Conservation (phyloP, 495 filamentous ascomycete species). For the Daldinia decipiens region DNA sequence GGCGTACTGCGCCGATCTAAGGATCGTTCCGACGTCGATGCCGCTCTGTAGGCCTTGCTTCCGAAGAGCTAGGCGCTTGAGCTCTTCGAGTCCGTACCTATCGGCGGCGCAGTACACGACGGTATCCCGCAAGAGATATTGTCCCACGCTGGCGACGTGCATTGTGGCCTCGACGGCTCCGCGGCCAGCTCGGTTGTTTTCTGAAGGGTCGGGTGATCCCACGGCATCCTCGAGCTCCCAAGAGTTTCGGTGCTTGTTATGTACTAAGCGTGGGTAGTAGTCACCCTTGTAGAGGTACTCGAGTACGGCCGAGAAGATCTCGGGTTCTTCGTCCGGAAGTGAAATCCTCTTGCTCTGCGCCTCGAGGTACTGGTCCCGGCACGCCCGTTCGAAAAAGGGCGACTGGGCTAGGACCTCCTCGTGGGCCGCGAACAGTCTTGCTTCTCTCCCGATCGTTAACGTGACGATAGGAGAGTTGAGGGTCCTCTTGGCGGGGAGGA, state of each 20-base stretch:
- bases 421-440: slow-evolving; percentile 90
- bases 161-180: slow-evolving; percentile 78
- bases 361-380: slow-evolving; percentile 70
- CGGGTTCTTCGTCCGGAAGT: slow-evolving; percentile 86
- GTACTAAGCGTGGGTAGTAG: slow-evolving; percentile 82
- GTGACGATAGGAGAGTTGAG: slow-evolving; percentile 80
- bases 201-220: slow-evolving; percentile 50
- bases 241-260: slow-evolving; percentile 71
- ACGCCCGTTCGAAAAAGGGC: slow-evolving; percentile 77
- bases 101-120: slow-evolving; percentile 91
- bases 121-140: slow-evolving; percentile 84
- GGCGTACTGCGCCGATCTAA: slow-evolving; percentile 89
- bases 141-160: slow-evolving; percentile 70
- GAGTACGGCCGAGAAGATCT: slow-evolving; percentile 88
- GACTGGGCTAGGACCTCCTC: slow-evolving; percentile 84
- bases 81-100: slow-evolving; percentile 82
- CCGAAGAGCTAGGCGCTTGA: slow-evolving; percentile 86
- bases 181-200: slow-evolving; percentile 61
- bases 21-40: slow-evolving; percentile 85
- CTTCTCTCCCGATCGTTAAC: slow-evolving; percentile 79
- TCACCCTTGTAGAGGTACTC: slow-evolving; percentile 96
- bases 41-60: slow-evolving; percentile 91
- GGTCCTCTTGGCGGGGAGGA: slow-evolving; percentile 57
- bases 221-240: slow-evolving; percentile 78
- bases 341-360: slow-evolving; percentile 72